Percentiles rank a stretch among this genome's conserved stretches.
phyloP scores from a whole-genome alignment of 331 rosid species.

The Quercus lobata region DNA sequence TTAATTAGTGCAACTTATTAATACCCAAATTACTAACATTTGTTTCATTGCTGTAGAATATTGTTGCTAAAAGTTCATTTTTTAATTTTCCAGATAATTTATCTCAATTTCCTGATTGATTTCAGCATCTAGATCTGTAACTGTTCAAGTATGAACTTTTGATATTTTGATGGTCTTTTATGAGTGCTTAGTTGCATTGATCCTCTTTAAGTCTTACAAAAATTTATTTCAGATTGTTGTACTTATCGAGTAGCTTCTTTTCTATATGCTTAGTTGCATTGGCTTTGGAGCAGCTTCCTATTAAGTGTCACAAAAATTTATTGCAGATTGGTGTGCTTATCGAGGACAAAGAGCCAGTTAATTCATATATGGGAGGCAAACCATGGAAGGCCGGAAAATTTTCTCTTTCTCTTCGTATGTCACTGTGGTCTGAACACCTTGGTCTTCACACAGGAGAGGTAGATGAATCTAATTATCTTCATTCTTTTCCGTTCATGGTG shows the following conservation, averaged over 20 bases:
- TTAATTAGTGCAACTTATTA: not conserved
- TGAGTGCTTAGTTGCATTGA: constrained; percentile 7
- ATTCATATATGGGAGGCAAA: constrained; percentile 83
- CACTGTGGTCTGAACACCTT: constrained; percentile 95
- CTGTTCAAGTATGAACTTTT: constrained; percentile 6
- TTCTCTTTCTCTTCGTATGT: constrained; percentile 73
- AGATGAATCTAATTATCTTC: constrained; percentile 15
- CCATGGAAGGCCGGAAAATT: constrained; percentile 92
- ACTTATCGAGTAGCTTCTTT: constrained; percentile 44
- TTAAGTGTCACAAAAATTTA: constrained; percentile 14
- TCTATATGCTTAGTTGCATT: constrained; percentile 15
- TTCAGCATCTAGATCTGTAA: not conserved
- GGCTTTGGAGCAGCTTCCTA: constrained; percentile 8
- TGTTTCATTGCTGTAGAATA: not conserved
- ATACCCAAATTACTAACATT: not conserved
- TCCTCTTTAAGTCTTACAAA: constrained; percentile 7
- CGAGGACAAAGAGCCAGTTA: constrained; percentile 77
- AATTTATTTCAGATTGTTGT: constrained; percentile 67
- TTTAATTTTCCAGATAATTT: not conserved
- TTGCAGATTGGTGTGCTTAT: constrained; percentile 82
- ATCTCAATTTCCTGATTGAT: constrained; percentile 1
- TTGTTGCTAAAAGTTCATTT: not conserved
- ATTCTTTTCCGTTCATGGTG: not conserved
- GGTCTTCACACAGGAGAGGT: constrained; percentile 82
- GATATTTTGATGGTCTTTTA: not conserved